Evolutionary conservation across 257 asterid species (phyloP).

Genomic region (Paraleonurus japonicus): DNA sequence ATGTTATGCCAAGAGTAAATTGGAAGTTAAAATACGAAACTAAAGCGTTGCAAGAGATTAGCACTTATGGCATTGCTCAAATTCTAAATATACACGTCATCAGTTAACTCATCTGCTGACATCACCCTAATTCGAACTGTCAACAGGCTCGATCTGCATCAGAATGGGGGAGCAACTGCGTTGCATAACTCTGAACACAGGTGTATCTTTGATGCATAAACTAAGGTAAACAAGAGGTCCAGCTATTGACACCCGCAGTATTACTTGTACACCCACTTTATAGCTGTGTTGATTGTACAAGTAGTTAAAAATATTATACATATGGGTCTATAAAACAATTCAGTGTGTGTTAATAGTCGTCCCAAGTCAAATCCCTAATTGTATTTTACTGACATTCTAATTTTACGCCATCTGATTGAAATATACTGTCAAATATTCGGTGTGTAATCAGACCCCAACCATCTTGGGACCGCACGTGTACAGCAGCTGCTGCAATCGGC

Average conservation of each 20-base stretch:
- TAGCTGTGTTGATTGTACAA: too few species aligned
- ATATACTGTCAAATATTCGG: not conserved
- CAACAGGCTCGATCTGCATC: slow-evolving; percentile 59
- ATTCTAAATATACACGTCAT: not conserved
- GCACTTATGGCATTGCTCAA: not conserved
- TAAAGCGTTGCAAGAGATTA: not conserved
- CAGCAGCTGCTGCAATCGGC: slow-evolving; percentile 92
- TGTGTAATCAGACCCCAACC: slow-evolving; percentile 77
- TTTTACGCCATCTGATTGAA: not conserved
- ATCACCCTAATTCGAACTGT: not conserved
- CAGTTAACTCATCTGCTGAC: not conserved
- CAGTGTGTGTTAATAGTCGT: too few species aligned
- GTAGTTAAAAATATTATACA: too few species aligned
- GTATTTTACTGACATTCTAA: not conserved
- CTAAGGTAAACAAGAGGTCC: slow-evolving; percentile 66
- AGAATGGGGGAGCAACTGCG: slow-evolving; percentile 72
- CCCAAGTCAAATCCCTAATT: slow-evolving; percentile 8
- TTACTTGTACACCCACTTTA: too few species aligned
- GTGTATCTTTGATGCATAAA: slow-evolving; percentile 85
- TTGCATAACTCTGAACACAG: slow-evolving; percentile 73
- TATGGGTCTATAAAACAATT: too few species aligned
- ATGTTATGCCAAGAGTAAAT: not conserved
- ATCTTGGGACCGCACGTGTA: slow-evolving; percentile 97
- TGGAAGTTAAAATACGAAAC: not conserved
- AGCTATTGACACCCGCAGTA: too few species aligned